Evolutionary conservation across 257 asterid species (phyloP), one percentile per base, ranked within the genome.

Genomic region (Penstemon eatonii): DNA sequence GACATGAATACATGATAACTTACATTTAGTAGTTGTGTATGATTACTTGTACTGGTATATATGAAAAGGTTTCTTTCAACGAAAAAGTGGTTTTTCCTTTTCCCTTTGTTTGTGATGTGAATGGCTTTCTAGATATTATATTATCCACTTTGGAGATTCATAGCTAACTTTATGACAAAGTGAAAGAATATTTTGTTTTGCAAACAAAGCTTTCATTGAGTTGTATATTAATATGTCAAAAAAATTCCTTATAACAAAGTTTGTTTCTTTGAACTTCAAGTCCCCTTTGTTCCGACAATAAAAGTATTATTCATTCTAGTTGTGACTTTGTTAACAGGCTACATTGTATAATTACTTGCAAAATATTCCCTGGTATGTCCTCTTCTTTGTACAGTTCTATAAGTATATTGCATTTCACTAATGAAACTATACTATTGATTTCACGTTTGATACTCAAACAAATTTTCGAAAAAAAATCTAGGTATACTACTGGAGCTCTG

Each of bases 351-450:
- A 76, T 41, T 77, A 41, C 69, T 71, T 87, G 63, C 76, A 4
- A 63, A 75, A 62, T 55, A 38, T 82, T 43, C 87, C 92, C 55
- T 86, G 96, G 96, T 88, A 86, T 57, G 72, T 63, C 59, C 1
- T 40, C 63, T 66, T 63, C 46, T 56, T 52, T 10, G 18, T 18
- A 51, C 41, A 4, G 51, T 46, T 60, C 56, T 46, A 41, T 42
- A 69, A 52, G 12, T 9, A 11, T 49, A 36, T 19, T 19, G 43
- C 50, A 33, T 54, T 68, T 40, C 19, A 41, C 33, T 11, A n/a
- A 8, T 53, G 15, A 5, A 49, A 6, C 8, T 12, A 4, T 50
- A 51, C 49, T 63, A 44, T 74, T 61, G 3, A 10, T 5, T 19
- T 55, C 49, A 45, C 11, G 8, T 33, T 75, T 62, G 36, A 25